Conservation (phyloP, 768 basidiomycete genomes). For the Dentipellis fragilis region DNA sequence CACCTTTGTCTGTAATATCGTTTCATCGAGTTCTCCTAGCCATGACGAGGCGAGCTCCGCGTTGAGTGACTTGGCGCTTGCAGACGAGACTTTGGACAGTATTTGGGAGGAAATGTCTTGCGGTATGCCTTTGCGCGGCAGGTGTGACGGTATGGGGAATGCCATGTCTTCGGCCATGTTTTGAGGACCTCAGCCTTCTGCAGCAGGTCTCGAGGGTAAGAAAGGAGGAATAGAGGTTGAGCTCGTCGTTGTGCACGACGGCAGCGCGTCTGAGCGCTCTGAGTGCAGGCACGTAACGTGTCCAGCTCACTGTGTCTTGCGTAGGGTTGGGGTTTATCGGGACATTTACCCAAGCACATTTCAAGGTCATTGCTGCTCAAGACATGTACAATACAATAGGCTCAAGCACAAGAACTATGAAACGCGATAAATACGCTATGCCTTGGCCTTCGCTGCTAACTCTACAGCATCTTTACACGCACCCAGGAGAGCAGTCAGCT, state of each 20-base stretch:
- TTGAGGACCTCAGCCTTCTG: no score
- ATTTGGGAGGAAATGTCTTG: slow-evolving; percentile 66
- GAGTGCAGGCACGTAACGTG: background rate
- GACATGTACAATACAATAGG: background rate
- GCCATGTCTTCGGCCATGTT: slow-evolving; percentile 39
- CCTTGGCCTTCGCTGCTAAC: slow-evolving; percentile 37
- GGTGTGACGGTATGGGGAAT: slow-evolving; percentile 61
- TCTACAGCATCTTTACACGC: slow-evolving; percentile 93
- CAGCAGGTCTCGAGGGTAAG: no score
- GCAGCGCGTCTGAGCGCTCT: background rate
- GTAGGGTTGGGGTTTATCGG: background rate
- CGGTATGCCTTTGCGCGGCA: slow-evolving; percentile 50
- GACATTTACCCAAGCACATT: background rate
- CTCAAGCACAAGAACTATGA: background rate
- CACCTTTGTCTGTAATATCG: slow-evolving; percentile 67
- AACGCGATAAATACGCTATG: background rate
- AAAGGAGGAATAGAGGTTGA: no score
- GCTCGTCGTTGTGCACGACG: background rate
- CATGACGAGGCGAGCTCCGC: slow-evolving; percentile 57
- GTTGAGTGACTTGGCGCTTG: slow-evolving; percentile 45
- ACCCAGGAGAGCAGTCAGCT: slow-evolving; percentile 82
- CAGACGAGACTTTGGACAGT: slow-evolving; percentile 58
- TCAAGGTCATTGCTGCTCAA: background rate
- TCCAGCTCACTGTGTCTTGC: background rate
- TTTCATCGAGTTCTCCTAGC: slow-evolving; percentile 62